These are phyloP conservation scores for Neopestalotiopsis clavispora DNA, from an alignment of 2,329 filamentous ascomycete species.

Conservation along the genomic window DNA sequence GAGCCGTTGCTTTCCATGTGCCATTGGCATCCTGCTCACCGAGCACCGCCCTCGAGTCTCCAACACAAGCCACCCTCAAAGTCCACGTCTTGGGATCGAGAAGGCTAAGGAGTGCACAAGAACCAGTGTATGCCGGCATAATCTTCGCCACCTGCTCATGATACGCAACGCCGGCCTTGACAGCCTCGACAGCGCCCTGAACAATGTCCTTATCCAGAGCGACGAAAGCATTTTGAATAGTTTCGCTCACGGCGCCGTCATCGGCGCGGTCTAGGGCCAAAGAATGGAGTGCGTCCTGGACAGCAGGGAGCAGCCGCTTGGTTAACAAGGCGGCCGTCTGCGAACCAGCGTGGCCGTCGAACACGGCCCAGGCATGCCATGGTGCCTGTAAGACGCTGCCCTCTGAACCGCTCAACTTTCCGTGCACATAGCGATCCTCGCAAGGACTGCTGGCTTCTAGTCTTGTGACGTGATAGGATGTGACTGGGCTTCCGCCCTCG, in stretches of 20 bases:
- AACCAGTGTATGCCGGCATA: slow-evolving; percentile 35
- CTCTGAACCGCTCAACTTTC: slow-evolving; percentile 31
- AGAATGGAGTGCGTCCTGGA: slow-evolving; percentile 30
- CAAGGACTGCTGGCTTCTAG: slow-evolving; percentile 38
- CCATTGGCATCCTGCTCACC: slow-evolving; percentile 50
- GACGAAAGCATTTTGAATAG: slow-evolving; percentile 44
- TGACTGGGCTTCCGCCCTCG: background rate
- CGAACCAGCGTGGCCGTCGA: slow-evolving; percentile 42
- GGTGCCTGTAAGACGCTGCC: slow-evolving; percentile 20
- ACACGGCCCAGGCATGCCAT: slow-evolving; percentile 39
- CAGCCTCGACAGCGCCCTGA: slow-evolving; percentile 29
- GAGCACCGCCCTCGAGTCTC: slow-evolving; percentile 70
- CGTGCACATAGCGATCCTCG: slow-evolving; percentile 39
- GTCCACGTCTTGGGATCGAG: slow-evolving; percentile 60
- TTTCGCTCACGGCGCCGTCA: slow-evolving; percentile 23
- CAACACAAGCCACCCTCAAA: slow-evolving; percentile 68
- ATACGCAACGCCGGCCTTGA: slow-evolving; percentile 33
- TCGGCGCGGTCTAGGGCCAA: background rate
- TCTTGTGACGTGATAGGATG: background rate
- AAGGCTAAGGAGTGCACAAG: slow-evolving; percentile 51
- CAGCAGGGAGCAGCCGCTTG: slow-evolving; percentile 33
- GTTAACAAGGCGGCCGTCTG: slow-evolving; percentile 37
- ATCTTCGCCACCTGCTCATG: slow-evolving; percentile 34
- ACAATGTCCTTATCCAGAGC: slow-evolving; percentile 40
- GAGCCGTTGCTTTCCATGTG: slow-evolving; percentile 55